These are phyloP conservation scores for Fusarium incarnatum DNA, from an alignment of 2,329 filamentous ascomycete genomes.

Conservation along the genomic window DNA sequence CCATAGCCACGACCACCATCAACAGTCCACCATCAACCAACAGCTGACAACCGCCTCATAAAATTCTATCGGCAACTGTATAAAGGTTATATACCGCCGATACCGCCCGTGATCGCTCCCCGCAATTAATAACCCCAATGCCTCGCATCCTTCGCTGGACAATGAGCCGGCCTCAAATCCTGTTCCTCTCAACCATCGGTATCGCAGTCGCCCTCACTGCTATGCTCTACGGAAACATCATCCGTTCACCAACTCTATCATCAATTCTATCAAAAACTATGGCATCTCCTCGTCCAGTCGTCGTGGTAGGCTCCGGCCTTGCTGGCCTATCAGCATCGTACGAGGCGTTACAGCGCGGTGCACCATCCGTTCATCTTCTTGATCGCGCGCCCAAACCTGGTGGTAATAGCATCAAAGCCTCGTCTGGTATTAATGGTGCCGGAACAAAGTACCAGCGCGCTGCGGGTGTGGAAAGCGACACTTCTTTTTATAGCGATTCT, in stretches of 20 bases:
- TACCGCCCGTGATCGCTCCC: slow-evolving; percentile 30
- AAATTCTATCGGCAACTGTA: slow-evolving; percentile 8
- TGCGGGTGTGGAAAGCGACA: slow-evolving; percentile 50
- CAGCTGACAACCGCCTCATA: slow-evolving; percentile 5
- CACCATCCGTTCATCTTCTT: slow-evolving; percentile 65
- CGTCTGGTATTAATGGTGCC: slow-evolving; percentile 73
- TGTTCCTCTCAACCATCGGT: slow-evolving; percentile 46
- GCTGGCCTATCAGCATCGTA: slow-evolving; percentile 71
- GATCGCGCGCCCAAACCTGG: slow-evolving; percentile 70
- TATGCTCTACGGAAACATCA: slow-evolving; percentile 47
- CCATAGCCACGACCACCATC: slow-evolving; percentile 21
- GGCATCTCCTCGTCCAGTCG: slow-evolving; percentile 53
- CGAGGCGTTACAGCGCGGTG: slow-evolving; percentile 63
- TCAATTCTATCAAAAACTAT: slow-evolving; percentile 46
- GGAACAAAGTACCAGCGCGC: slow-evolving; percentile 66
- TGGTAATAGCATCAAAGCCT: slow-evolving; percentile 75
- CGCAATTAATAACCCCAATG: slow-evolving; percentile 32
- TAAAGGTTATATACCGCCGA: slow-evolving; percentile 38
- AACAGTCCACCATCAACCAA: slow-evolving; percentile 40
- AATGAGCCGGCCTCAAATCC: slow-evolving; percentile 46
- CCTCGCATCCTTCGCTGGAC: slow-evolving; percentile 47
- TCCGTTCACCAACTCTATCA: slow-evolving; percentile 32
- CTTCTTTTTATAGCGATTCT: slow-evolving; percentile 66
- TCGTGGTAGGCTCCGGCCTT: slow-evolving; percentile 74
- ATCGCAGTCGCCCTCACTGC: slow-evolving; percentile 46